Evolutionary conservation across 225 moss, liverwort and hornwort species (phyloP).

Genomic region (Sphagnum contortum): DNA sequence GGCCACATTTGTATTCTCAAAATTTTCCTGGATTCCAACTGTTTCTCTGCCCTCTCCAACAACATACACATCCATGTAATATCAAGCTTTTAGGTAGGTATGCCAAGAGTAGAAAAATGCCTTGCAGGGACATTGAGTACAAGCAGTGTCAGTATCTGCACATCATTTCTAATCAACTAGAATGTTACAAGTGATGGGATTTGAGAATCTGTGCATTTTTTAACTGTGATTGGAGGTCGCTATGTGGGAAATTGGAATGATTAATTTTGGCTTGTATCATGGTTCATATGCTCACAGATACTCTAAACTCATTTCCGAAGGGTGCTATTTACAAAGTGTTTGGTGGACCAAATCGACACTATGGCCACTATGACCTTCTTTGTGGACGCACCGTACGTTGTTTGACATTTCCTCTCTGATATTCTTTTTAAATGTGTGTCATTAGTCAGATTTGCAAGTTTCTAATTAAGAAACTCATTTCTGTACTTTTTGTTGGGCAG

Average conservation of each 20-base stretch:
- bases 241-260: too few relatives aligned
- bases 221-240: too few relatives aligned
- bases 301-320: slow-evolving; percentile 59
- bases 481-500: slow-evolving; percentile 28
- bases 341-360: slow-evolving; percentile 56
- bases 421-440: background rate
- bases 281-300: slow-evolving; percentile 37
- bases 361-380: slow-evolving; percentile 88
- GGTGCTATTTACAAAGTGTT: slow-evolving; percentile 58
- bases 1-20: background rate
- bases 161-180: too few relatives aligned
- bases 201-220: too few relatives aligned
- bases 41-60: background rate
- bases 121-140: too few relatives aligned
- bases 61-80: too few relatives aligned
- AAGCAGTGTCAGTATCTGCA: too few relatives aligned
- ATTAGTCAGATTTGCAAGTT: background rate
- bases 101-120: too few relatives aligned
- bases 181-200: too few relatives aligned
- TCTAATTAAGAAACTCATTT: background rate
- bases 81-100: too few relatives aligned
- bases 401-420: background rate
- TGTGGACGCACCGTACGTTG: slow-evolving; percentile 58
- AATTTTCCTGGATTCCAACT: background rate
- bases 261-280: too few relatives aligned